These are phyloP conservation scores for Rosellinia necatrix DNA, from an alignment of 2,329 filamentous ascomycete species.

Conservation along the genomic window DNA sequence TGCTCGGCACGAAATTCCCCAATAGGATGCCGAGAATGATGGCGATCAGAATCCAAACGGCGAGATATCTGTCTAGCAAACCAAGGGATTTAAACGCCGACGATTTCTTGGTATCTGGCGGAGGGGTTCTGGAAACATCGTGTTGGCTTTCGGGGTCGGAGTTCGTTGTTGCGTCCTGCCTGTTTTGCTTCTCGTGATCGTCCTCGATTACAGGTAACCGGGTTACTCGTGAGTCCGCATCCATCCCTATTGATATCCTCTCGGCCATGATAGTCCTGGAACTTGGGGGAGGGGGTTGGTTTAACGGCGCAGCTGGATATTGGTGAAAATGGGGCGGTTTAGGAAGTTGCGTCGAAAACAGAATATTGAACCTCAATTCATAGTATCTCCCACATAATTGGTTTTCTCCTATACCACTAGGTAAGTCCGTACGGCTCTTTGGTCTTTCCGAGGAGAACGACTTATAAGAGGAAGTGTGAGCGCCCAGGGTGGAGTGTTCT, in stretches of 20 bases:
- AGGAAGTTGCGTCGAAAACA: too few species aligned
- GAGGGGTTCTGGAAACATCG: not conserved
- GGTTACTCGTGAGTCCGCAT: not conserved
- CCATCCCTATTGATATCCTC: not conserved
- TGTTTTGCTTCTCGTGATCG: slow-evolving; percentile 6
- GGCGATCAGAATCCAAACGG: slow-evolving; percentile 76
- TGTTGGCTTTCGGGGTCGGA: slow-evolving; percentile 23
- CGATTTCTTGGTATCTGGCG: slow-evolving; percentile 20
- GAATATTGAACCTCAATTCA: too few species aligned
- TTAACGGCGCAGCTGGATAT: too few species aligned
- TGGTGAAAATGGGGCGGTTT: too few species aligned
- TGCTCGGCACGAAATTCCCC: slow-evolving; percentile 72
- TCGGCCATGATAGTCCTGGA: not conserved
- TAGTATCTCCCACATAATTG: too few species aligned
- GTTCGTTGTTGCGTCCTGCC: not conserved
- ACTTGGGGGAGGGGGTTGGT: too few species aligned
- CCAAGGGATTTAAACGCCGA: slow-evolving; percentile 61
- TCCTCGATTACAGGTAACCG: not conserved
- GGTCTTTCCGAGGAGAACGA: not conserved
- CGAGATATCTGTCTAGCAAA: slow-evolving; percentile 66
- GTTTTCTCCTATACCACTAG: too few species aligned
- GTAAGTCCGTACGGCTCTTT: too few species aligned
- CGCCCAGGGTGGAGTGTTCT: not conserved
- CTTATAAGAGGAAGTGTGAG: slow-evolving; percentile 6
- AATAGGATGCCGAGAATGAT: slow-evolving; percentile 77